Percentiles rank a stretch among this genome's conserved stretches.
Conservation (phyloP, 2,329 filamentous ascomycete species). For the Hirsutella rhossiliensis region DNA sequence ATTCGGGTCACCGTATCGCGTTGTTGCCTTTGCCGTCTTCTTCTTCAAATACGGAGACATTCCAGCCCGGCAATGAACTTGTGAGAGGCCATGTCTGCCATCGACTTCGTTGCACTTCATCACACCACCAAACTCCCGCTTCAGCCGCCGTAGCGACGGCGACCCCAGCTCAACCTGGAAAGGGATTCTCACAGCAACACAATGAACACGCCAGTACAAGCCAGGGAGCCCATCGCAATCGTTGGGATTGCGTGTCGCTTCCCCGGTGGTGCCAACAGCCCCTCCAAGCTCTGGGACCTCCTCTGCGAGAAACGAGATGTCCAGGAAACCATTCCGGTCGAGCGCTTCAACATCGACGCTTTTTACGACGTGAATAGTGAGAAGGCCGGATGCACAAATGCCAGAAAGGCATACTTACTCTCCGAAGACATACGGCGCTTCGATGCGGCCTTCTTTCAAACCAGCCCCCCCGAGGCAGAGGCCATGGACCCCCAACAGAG, state of each 20-base stretch:
- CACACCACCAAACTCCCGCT: background rate
- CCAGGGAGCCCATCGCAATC: constrained; percentile 13
- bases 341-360: constrained; percentile 12
- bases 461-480: constrained; percentile 24
- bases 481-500: constrained; percentile 31
- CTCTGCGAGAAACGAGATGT: constrained; percentile 17
- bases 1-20: too few species aligned
- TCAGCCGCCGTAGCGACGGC: too few species aligned
- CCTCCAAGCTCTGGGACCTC: constrained; percentile 22
- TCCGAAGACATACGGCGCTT: constrained; percentile 17
- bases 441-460: constrained; percentile 27
- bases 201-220: background rate
- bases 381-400: constrained; percentile 7
- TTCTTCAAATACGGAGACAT: too few species aligned
- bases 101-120: too few species aligned
- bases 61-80: too few species aligned
- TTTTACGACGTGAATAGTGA: constrained; percentile 17
- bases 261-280: constrained; percentile 18
- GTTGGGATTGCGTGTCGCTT: constrained; percentile 27
- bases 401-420: background rate
- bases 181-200: background rate
- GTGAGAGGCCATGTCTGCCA: background rate
- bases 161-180: background rate
- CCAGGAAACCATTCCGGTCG: constrained; percentile 12
- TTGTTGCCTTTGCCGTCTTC: too few species aligned